Percentiles rank a stretch among this genome's conserved stretches.
phyloP scores from a whole-genome alignment of 2,329 filamentous ascomycete genomes.

The Cryphonectria japonica region DNA sequence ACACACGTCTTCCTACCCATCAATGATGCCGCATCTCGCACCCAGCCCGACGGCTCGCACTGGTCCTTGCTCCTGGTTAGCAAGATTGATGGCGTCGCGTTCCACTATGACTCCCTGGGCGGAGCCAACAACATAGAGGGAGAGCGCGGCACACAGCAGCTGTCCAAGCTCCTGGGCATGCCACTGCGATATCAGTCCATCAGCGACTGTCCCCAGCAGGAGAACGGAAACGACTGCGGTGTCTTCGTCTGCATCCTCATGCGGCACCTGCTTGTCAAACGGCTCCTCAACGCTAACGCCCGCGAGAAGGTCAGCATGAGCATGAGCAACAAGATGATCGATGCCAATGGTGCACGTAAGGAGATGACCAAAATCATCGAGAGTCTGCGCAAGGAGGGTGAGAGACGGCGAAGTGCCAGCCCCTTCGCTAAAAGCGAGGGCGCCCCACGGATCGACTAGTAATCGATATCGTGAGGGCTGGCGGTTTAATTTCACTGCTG shows the following conservation, averaged over 20 bases:
- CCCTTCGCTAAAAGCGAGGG: constrained; percentile 40
- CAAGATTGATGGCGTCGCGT: constrained; percentile 85
- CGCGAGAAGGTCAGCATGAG: constrained; percentile 93
- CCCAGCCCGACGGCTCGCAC: constrained; percentile 84
- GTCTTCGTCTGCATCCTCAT: constrained; percentile 96
- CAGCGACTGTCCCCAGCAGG: constrained; percentile 84
- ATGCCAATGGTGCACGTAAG: constrained; percentile 79
- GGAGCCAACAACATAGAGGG: constrained; percentile 78
- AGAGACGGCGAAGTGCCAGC: constrained; percentile 63
- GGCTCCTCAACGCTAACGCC: constrained; percentile 77
- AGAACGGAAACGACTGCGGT: constrained; percentile 91
- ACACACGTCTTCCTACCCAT: constrained; percentile 96
- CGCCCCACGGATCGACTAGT: constrained; percentile 50
- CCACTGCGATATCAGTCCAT: constrained; percentile 78
- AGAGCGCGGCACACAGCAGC: constrained; percentile 67
- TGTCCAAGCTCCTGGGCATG: constrained; percentile 69
- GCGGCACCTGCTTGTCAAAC: constrained; percentile 87
- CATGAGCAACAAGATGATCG: constrained; percentile 81
- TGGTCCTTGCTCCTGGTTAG: constrained; percentile 94
- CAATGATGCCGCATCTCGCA: constrained; percentile 81
- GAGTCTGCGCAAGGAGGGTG: constrained; percentile 81
- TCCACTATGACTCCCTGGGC: constrained; percentile 91
- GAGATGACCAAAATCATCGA: constrained; percentile 93
- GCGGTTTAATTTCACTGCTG: neutral
- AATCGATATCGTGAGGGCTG: constrained; percentile 5